Conservation (phyloP, 257 asterid genomes). For the Nicotiana undulata region DNA sequence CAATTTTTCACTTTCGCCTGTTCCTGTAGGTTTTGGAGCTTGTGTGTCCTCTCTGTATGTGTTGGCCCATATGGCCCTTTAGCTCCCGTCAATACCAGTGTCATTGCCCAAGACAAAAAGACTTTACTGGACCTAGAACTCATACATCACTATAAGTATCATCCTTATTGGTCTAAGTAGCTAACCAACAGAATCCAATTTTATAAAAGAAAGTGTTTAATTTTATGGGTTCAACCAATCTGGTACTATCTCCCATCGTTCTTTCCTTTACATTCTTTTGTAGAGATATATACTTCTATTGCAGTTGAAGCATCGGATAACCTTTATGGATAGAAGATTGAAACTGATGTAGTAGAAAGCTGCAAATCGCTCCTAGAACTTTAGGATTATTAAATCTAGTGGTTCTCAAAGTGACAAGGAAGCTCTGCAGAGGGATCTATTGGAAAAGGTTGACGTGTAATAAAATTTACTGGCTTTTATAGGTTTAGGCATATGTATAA, state of each 20-base stretch:
- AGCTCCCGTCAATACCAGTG: neutral
- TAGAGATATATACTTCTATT: neutral
- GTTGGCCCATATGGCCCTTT: neutral
- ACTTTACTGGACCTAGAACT: neutral
- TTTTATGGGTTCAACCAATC: neutral
- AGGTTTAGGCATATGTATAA: neutral
- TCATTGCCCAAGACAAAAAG: neutral
- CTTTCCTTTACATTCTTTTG: neutral
- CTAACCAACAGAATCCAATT: neutral
- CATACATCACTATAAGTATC: neutral
- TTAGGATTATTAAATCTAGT: neutral
- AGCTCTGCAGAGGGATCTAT: neutral
- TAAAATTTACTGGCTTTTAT: neutral
- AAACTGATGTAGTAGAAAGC: neutral
- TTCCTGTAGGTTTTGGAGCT: neutral
- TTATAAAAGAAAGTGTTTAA: neutral
- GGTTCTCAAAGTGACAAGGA: neutral
- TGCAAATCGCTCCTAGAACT: neutral
- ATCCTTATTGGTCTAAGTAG: neutral
- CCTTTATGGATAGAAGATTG: neutral
- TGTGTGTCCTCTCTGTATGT: neutral
- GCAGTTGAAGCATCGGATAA: neutral
- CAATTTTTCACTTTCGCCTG: neutral
- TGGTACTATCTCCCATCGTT: neutral
- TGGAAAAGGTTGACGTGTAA: neutral